These are phyloP conservation scores for Amborella trichopoda DNA, from an alignment of 164 flowering plant species.

Conservation along the genomic window DNA sequence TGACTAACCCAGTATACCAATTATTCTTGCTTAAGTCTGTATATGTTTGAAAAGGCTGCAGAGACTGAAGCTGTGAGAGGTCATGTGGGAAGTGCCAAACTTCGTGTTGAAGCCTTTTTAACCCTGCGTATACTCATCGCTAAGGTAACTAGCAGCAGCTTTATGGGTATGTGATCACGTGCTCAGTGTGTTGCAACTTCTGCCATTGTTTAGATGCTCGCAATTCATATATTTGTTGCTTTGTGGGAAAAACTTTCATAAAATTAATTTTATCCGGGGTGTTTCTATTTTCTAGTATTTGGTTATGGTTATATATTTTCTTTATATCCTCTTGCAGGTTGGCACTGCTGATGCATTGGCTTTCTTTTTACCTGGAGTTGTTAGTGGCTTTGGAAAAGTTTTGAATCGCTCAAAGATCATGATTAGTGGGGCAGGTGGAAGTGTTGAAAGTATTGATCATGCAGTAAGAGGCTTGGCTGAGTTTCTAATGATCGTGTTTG, in stretches of 20 bases:
- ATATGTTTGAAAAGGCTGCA: constrained; percentile 48
- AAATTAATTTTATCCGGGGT: too few relatives aligned
- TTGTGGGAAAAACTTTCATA: too few relatives aligned
- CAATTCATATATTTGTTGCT: too few relatives aligned
- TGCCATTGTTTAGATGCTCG: too few relatives aligned
- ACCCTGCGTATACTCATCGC: constrained; percentile 76
- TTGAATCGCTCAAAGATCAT: constrained; percentile 59
- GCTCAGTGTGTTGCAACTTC: too few relatives aligned
- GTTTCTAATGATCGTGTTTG: constrained; percentile 65
- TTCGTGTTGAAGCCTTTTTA: constrained; percentile 70
- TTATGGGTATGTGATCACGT: too few relatives aligned
- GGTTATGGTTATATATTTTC: constrained; percentile 1
- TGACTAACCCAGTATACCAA: too few relatives aligned
- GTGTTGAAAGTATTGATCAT: constrained; percentile 59
- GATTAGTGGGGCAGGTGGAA: constrained; percentile 96
- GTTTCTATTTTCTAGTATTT: too few relatives aligned
- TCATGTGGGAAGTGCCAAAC: constrained; percentile 68
- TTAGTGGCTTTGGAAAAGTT: constrained; percentile 76
- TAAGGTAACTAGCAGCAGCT: too few relatives aligned
- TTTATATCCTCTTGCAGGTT: constrained; percentile 34
- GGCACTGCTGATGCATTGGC: constrained; percentile 87
- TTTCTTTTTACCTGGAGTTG: constrained; percentile 93
- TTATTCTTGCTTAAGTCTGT: constrained; percentile 2
- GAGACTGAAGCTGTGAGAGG: constrained; percentile 79
- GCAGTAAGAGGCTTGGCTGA: constrained; percentile 75